Base-by-base conservation (phyloP, 768 basidiomycete genomes). In the Kwoniella botswanensis region DNA sequence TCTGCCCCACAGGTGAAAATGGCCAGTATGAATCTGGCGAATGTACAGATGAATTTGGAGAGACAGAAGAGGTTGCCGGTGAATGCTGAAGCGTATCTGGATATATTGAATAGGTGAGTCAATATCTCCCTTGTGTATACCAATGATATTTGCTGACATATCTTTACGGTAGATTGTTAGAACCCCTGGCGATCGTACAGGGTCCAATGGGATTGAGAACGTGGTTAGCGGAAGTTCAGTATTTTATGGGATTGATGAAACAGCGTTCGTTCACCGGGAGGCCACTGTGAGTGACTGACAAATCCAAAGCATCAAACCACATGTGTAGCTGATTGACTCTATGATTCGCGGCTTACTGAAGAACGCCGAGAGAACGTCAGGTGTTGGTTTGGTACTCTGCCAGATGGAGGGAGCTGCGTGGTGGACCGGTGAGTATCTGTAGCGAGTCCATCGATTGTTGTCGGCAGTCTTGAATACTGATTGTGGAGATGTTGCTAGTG, bases 51-150 rank as follows among this genome's bases (percentile, higher is more conserved):
- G 71, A 78, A 81, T 22, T 55, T 79, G 65, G 76, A 77, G 26
- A 53, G 74, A 44, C 65, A 74, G 43, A 81, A 81, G 68, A 71
- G 62, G 67, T 70, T 74, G 76, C 76, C 77, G 1, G 53, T 77
- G 7, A 72, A 65, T 61, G 67, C 72, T 1, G 79, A 81, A 43
- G 56, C 64, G 22, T 77, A 79, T 53, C 46, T 81, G 24, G 80
- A 79, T 46, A 73, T 72, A 29, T 60, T 81, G 65, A 81, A 81
- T 68, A 70, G 74, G 80, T 81, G 70, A 71, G 78, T 74, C 29
- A 42, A 24, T 43, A 29, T 15, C 18, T 46, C 3, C 6, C 41
- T 21, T 58, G 42, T 9, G 42, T 55, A 21, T 13, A 54, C 4
- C 63, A 50, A 10, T 44, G 41, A 10, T 12, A n/a, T 29, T 29